A percentile compares a stretch with the other conserved stretches of the same genome.
Evolutionary conservation across 2,329 filamentous ascomycete species (phyloP).

Genomic region (Colletotrichum tabaci): DNA sequence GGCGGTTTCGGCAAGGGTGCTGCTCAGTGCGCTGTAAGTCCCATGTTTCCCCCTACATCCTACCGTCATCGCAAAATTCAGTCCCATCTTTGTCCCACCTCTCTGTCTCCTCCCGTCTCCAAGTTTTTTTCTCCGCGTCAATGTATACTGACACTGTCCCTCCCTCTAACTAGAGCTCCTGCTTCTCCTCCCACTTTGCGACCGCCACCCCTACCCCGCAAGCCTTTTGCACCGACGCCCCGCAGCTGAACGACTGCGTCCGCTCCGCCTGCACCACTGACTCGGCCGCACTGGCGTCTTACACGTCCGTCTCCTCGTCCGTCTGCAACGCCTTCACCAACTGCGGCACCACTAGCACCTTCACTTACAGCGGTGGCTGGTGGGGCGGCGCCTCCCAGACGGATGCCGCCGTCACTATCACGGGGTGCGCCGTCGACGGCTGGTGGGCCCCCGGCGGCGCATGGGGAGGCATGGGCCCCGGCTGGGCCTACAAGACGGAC

Average conservation of each 20-base stretch:
- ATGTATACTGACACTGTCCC: neutral
- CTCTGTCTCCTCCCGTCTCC: neutral
- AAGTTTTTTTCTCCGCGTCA: neutral
- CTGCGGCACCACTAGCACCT: conserved; percentile 45
- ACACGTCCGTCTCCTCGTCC: conserved; percentile 44
- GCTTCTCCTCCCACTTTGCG: conserved; percentile 48
- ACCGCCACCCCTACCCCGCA: conserved; percentile 45
- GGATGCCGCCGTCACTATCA: conserved; percentile 45
- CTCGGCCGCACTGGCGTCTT: conserved; percentile 41
- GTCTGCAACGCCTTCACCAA: conserved; percentile 44
- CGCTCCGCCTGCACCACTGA: conserved; percentile 44
- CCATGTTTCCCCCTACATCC: neutral
- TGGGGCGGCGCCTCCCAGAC: conserved; percentile 40
- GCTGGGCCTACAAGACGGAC: conserved; percentile 45
- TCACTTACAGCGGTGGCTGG: conserved; percentile 46
- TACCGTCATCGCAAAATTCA: conserved; percentile 6
- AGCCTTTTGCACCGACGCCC: conserved; percentile 44
- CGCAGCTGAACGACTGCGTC: conserved; percentile 44
- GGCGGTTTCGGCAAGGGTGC: conserved; percentile 27
- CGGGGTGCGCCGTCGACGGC: conserved; percentile 47
- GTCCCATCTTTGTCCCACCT: neutral
- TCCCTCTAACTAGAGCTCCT: conserved; percentile 37
- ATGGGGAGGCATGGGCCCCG: conserved; percentile 41
- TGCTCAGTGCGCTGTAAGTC: conserved; percentile 36
- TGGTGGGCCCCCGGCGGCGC: conserved; percentile 46